Percentiles rank a stretch among this genome's conserved stretches.
phyloP scores from a whole-genome alignment of 176 grass and related monocot genomes.

The Ensete glaucum region DNA sequence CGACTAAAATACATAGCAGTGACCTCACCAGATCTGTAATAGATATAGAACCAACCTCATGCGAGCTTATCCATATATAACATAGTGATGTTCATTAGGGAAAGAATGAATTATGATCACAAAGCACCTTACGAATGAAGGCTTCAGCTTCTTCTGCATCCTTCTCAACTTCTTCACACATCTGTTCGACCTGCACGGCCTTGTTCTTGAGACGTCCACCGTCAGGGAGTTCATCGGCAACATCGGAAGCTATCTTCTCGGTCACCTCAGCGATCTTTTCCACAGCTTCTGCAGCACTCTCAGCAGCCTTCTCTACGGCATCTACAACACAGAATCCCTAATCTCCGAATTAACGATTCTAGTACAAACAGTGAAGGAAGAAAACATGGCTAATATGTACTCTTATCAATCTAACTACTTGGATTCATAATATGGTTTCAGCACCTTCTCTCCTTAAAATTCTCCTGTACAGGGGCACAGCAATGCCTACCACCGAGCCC shows the following conservation, averaged over 20 bases:
- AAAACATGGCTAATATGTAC: too few relatives aligned
- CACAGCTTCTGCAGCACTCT: conserved; percentile 33
- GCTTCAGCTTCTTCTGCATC: conserved; percentile 56
- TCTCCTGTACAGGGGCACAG: conserved; percentile 46
- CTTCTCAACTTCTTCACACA: conserved; percentile 53
- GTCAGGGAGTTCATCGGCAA: conserved; percentile 41
- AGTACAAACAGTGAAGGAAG: not conserved
- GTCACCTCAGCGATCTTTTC: conserved; percentile 52
- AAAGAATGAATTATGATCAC: not conserved
- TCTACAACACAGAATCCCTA: conserved; percentile 20
- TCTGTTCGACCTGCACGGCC: conserved; percentile 36
- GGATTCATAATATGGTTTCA: not conserved
- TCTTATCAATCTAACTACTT: not conserved
- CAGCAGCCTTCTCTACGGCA: conserved; percentile 25
- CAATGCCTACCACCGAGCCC: conserved; percentile 28
- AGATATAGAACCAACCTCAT: too few relatives aligned
- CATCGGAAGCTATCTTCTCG: conserved; percentile 43
- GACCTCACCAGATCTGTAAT: too few relatives aligned
- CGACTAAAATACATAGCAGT: too few relatives aligned
- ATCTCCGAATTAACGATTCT: not conserved
- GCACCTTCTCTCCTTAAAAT: conserved; percentile 39
- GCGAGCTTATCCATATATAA: too few relatives aligned
- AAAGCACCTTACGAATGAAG: conserved; percentile 48
- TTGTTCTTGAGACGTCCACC: conserved; percentile 32
- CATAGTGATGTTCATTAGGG: too few relatives aligned